Conservation (phyloP, 1,139 yeast genomes). For the Protomyces arabidopsidicola region DNA sequence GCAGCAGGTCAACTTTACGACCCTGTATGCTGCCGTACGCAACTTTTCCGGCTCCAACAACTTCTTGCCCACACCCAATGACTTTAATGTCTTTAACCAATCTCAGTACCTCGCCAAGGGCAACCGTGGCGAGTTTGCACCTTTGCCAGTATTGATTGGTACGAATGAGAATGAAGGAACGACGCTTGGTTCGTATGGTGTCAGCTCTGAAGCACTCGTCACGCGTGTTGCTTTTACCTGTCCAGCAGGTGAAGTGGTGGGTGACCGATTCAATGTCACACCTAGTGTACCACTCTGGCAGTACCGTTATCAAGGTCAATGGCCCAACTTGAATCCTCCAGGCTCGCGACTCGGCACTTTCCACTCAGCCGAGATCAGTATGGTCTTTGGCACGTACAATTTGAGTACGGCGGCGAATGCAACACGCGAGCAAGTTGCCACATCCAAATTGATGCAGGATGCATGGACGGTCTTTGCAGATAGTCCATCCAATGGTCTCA, state of each 20-base stretch:
- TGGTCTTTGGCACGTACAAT: slow-evolving; percentile 25
- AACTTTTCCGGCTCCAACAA: background rate
- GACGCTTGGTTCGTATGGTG: background rate
- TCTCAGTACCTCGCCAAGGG: background rate
- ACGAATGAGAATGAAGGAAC: slow-evolving; percentile 21
- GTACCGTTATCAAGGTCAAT: slow-evolving; percentile 19
- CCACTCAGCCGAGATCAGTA: slow-evolving; percentile 20
- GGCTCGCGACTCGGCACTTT: slow-evolving; percentile 5
- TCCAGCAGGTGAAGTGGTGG: slow-evolving; percentile 16
- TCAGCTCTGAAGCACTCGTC: slow-evolving; percentile 1
- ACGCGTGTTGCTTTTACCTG: slow-evolving; percentile 18
- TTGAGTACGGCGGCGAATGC: slow-evolving; percentile 5
- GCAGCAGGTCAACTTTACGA: slow-evolving; percentile 7
- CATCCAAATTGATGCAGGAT: slow-evolving; percentile 11
- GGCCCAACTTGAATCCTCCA: slow-evolving; percentile 5
- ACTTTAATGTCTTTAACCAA: background rate
- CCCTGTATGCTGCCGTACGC: slow-evolving; percentile 2
- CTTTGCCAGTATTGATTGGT: slow-evolving; percentile 14
- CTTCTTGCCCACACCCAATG: slow-evolving; percentile 18
- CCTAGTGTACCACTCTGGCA: slow-evolving; percentile 17
- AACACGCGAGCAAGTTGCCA: slow-evolving; percentile 1
- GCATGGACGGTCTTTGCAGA: slow-evolving; percentile 23
- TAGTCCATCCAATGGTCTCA: slow-evolving; percentile 7
- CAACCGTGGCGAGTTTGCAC: slow-evolving; percentile 5
- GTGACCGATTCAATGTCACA: slow-evolving; percentile 2